A percentile compares a stretch with the other conserved stretches of the same genome.
These are phyloP conservation scores for Arthroderma uncinatum DNA, from an alignment of 2,329 filamentous ascomycete species.

Conservation along the genomic window DNA sequence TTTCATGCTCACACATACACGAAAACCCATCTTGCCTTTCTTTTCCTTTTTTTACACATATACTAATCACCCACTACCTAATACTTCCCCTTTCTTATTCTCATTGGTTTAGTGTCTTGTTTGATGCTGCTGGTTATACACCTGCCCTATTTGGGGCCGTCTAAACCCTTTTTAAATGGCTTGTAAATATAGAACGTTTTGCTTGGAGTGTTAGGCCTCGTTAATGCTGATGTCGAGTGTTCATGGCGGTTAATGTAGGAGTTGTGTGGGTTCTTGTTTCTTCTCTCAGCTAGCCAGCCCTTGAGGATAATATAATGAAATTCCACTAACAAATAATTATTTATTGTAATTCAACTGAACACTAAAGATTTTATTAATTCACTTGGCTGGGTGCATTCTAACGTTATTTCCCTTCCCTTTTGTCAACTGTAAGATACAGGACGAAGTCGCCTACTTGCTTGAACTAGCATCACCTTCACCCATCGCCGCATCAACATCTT, in stretches of 20 bases:
- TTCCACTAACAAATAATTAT: background rate
- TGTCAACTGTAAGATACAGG: background rate
- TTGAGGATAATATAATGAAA: background rate
- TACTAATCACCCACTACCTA: background rate
- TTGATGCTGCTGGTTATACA: background rate
- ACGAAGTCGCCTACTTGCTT: background rate
- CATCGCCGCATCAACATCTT: constrained; percentile 15
- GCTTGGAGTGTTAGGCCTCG: background rate
- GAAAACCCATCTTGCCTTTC: background rate
- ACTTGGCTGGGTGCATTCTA: too few species aligned
- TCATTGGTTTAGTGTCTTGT: background rate
- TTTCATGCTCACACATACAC: background rate
- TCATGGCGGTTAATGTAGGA: background rate
- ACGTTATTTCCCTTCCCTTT: background rate
- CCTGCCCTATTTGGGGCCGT: background rate
- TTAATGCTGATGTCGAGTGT: background rate
- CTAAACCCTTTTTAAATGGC: background rate
- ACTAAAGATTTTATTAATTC: background rate
- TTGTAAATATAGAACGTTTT: constrained; percentile 4
- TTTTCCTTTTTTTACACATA: background rate
- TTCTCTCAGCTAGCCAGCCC: background rate
- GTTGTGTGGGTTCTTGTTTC: background rate
- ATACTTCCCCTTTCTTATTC: background rate
- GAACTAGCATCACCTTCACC: background rate
- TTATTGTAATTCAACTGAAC: background rate